These are phyloP conservation scores for Pneumocystis canis DNA, from an alignment of 1,139 yeast species.

Conservation along the genomic window DNA sequence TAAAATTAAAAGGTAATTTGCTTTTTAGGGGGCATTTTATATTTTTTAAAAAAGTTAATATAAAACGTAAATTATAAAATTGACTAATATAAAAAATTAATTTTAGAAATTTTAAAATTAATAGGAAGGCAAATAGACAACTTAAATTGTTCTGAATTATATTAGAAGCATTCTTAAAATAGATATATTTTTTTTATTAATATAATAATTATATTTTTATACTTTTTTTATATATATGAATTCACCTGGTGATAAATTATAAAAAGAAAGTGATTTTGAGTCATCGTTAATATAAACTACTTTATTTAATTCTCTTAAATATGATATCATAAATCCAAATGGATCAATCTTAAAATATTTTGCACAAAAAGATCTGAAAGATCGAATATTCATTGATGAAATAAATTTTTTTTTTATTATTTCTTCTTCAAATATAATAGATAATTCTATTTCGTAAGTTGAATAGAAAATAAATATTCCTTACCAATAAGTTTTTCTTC, in stretches of 20 bases:
- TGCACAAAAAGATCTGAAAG: not conserved
- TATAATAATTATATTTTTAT: not conserved
- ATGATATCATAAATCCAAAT: not conserved
- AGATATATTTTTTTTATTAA: not conserved
- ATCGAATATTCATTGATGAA: not conserved
- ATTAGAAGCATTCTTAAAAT: not conserved
- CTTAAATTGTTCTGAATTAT: no score
- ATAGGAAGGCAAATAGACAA: no score
- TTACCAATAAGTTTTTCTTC: not conserved
- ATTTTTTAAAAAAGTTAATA: not conserved
- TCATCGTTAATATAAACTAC: not conserved
- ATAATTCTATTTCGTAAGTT: not conserved
- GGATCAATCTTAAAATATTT: not conserved
- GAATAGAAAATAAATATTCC: not conserved
- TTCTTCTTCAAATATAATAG: not conserved
- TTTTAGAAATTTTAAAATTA: not conserved
- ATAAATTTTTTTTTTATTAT: not conserved
- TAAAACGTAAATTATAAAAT: not conserved
- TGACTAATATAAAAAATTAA: not conserved
- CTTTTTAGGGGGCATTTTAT: not conserved
- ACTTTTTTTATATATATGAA: not conserved
- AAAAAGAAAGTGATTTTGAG: not conserved
- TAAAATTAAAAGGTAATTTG: not conserved
- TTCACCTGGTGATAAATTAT: not conserved
- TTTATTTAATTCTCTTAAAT: not conserved